These are phyloP conservation scores for Pseudocohnilembus persalinus DNA, from an alignment of 169 alveolate genomes.

Conservation along the genomic window DNA sequence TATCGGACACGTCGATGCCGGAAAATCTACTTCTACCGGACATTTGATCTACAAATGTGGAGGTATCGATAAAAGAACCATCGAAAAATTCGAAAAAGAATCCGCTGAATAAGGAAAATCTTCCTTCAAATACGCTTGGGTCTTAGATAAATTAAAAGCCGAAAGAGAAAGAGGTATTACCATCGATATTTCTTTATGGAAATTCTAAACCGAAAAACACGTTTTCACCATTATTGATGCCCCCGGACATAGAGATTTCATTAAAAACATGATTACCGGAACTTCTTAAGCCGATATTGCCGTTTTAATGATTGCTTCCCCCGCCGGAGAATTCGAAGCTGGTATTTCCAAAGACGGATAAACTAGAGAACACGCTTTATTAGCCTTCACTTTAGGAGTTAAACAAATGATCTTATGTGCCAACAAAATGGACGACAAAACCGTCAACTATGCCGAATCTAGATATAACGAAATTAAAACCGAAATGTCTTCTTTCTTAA, in stretches of 20 bases:
- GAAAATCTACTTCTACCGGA: conserved; percentile 84
- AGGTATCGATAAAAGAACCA: conserved; percentile 82
- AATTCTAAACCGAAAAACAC: conserved; percentile 96
- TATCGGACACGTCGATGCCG: conserved; percentile 87
- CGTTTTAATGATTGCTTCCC: conserved; percentile 97
- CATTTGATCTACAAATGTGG: conserved; percentile 82
- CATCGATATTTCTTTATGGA: conserved; percentile 96
- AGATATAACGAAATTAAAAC: conserved; percentile 96
- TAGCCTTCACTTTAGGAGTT: conserved; percentile 99
- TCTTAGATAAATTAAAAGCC: conserved; percentile 97
- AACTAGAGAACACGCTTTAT: conserved; percentile 98
- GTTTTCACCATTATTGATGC: conserved; percentile 99
- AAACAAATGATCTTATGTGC: conserved; percentile 97
- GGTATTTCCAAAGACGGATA: conserved; percentile 90
- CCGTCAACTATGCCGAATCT: conserved; percentile 93
- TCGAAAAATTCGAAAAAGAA: conserved; percentile 82
- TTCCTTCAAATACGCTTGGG: conserved; percentile 98
- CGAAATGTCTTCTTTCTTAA: conserved; percentile 94
- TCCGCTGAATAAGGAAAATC: conserved; percentile 78
- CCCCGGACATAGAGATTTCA: conserved; percentile 99
- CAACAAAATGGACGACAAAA: conserved; percentile 98
- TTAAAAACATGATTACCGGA: conserved; percentile 99
- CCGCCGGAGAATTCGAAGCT: conserved; percentile 98
- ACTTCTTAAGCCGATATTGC: conserved; percentile 99
- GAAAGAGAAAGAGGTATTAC: conserved; percentile 99